A percentile compares a stretch with the other conserved stretches of the same genome.
phyloP scores from a whole-genome alignment of 2,329 filamentous ascomycete genomes.

The Coleophoma crateriformis region DNA sequence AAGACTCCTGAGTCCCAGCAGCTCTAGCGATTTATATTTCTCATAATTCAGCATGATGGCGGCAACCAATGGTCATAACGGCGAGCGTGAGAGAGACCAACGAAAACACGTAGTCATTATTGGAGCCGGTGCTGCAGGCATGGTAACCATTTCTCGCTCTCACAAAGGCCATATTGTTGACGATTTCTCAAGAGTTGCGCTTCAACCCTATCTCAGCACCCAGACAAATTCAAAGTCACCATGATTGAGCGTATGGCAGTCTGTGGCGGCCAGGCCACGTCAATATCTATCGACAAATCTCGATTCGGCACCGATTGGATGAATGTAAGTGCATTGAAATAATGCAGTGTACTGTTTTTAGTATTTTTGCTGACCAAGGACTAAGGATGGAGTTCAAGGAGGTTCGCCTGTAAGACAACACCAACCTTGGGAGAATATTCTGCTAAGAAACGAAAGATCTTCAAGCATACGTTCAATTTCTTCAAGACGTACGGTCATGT shows the following conservation, averaged over 20 bases:
- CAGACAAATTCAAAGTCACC: constrained; percentile 59
- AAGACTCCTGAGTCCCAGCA: no score
- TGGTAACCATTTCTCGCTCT: constrained; percentile 31
- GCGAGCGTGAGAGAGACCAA: background rate
- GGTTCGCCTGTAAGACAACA: constrained; percentile 40
- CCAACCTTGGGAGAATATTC: background rate
- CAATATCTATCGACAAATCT: constrained; percentile 49
- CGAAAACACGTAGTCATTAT: constrained; percentile 50
- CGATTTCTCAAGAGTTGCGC: constrained; percentile 46
- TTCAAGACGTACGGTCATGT: constrained; percentile 51
- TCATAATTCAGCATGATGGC: background rate
- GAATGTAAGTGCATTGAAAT: constrained; percentile 28
- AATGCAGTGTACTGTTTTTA: no score
- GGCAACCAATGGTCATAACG: no score
- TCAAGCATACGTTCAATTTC: constrained; percentile 63
- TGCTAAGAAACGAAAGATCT: constrained; percentile 39
- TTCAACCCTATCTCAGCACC: constrained; percentile 59
- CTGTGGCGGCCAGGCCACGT: constrained; percentile 56
- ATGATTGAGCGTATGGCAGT: constrained; percentile 53
- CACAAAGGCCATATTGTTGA: background rate
- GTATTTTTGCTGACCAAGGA: no score
- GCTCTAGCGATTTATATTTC: background rate
- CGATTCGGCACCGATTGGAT: constrained; percentile 54
- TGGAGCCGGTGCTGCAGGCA: constrained; percentile 58
- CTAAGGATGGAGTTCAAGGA: constrained; percentile 52